Evolutionary conservation across 306 rosid species (phyloP), one percentile per base, ranked within the genome.

Genomic region (Hylodesmum podocarpum): DNA sequence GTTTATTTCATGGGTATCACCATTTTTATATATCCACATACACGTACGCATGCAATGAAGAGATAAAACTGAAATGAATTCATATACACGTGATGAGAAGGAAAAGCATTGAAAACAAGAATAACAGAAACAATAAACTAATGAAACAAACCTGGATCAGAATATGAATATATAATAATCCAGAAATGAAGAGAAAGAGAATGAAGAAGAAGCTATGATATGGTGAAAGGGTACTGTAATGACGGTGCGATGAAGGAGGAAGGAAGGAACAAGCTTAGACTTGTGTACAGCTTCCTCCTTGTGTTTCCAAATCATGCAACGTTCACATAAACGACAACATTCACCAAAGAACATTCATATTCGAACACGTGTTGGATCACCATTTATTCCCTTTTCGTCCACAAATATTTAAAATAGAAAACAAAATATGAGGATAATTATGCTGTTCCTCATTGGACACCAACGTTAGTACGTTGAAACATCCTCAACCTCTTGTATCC

Each of bases 321-420:
- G 44, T 70, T 1, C 70, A 8, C 63, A 70, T 33, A 70, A 70
- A 53, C 40, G 54, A 64, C 16, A 12, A 34, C 8, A 2, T 31
- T 36, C 6, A 21, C 10, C 7, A 39, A 41, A 34, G 21, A 8
- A 40, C 2, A 53, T 41, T 28, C 15, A 5, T 37, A 53, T 43
- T 76, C 78, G 6, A 58, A 62, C 77, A 69, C 71, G 76, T 78
- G 82, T 63, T 43, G 31, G 29, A 67, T 57, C 67, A 33, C 41
- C 44, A 61, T 61, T 28, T 61, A 7, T 33, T 3, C 5, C 7
- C 70, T 46, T 78, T 41, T 68, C 34, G 47, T 8, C 69, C 81
- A 77, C 75, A 16, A n/a, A 19, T 53, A 34, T 34, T 13, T 0
- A 5, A 7, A n/a, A 28, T 58, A 15, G 11, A 28, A 14, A 18